Conservation (phyloP, 2,329 filamentous ascomycete genomes). For the Coniosporium tulheliwenetii region DNA sequence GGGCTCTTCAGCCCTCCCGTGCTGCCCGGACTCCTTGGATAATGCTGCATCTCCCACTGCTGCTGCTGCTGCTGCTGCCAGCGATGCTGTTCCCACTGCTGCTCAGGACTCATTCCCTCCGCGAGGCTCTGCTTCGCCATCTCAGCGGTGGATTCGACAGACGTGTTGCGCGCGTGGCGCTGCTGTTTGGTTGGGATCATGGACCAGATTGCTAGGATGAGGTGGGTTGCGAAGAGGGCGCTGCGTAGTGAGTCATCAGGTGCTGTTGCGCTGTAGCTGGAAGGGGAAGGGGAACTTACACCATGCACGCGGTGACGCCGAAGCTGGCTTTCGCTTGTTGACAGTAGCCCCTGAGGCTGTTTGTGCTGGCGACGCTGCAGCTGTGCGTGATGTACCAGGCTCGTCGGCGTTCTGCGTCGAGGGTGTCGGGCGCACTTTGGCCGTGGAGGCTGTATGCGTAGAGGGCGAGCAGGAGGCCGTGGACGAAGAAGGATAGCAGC, state of each 20-base stretch:
- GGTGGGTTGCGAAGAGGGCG: constrained; percentile 42
- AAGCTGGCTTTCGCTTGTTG: constrained; percentile 52
- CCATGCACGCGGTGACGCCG: constrained; percentile 47
- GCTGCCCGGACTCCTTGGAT: constrained; percentile 26
- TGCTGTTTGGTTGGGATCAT: constrained; percentile 26
- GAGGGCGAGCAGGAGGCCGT: constrained; percentile 41
- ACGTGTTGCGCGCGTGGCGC: constrained; percentile 11
- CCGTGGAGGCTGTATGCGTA: constrained; percentile 53
- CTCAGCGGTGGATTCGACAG: constrained; percentile 17
- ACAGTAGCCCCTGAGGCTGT: constrained; percentile 42
- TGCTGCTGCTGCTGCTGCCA: constrained; percentile 8
- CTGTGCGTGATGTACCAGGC: constrained; percentile 64
- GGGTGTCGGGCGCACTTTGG: constrained; percentile 58
- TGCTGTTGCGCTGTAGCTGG: neutral
- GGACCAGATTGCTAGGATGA: constrained; percentile 43
- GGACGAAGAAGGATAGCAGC: constrained; percentile 43
- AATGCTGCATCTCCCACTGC: constrained; percentile 41
- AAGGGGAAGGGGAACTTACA: constrained; percentile 35
- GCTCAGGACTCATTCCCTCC: constrained; percentile 24
- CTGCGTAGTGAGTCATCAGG: constrained; percentile 19
- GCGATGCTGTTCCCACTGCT: constrained; percentile 31
- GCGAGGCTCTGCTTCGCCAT: constrained; percentile 37
- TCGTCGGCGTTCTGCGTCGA: constrained; percentile 32
- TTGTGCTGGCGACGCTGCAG: constrained; percentile 44
- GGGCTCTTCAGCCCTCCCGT: constrained; percentile 11